phyloP scores from a whole-genome alignment of 495 filamentous ascomycete species.

The Amniculicola lignicola region DNA sequence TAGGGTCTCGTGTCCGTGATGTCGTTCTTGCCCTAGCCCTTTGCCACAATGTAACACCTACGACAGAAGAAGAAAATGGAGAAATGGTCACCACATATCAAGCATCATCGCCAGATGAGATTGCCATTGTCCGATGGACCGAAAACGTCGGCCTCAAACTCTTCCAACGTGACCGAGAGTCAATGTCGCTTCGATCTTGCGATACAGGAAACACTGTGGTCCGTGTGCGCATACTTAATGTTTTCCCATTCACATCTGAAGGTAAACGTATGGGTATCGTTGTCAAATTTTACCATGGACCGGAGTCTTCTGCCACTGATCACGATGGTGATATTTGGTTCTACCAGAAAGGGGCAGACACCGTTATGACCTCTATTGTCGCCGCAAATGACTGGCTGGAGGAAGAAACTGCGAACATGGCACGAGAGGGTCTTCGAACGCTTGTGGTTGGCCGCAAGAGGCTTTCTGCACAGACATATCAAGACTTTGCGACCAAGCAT shows the following conservation, averaged over 20 bases:
- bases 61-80: slow-evolving; percentile 76
- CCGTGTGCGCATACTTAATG: slow-evolving; percentile 82
- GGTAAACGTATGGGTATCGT: slow-evolving; percentile 99
- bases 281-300: slow-evolving; percentile 63
- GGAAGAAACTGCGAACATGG: slow-evolving; percentile 98
- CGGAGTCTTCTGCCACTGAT: slow-evolving; percentile 39
- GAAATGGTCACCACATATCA: slow-evolving; percentile 81
- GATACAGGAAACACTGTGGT: slow-evolving; percentile 73
- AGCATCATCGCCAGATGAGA: slow-evolving; percentile 95
- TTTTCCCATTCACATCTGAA: slow-evolving; percentile 97
- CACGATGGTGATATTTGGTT: slow-evolving; percentile 82
- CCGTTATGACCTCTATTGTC: slow-evolving; percentile 93
- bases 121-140: slow-evolving; percentile 95
- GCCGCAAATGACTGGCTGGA: slow-evolving; percentile 96
- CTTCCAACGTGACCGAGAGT: slow-evolving; percentile 78
- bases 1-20: slow-evolving; percentile 87
- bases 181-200: slow-evolving; percentile 76
- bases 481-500: slow-evolving; percentile 71
- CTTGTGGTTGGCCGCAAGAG: slow-evolving; percentile 87
- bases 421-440: slow-evolving; percentile 89
- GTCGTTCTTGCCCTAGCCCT: slow-evolving; percentile 86
- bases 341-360: slow-evolving; percentile 97
- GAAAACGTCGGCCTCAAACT: slow-evolving; percentile 88
- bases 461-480: slow-evolving; percentile 70
- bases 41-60: slow-evolving; percentile 97